phyloP scores from a whole-genome alignment of 2,329 filamentous ascomycete species.

The Sporothrix curviconia region DNA sequence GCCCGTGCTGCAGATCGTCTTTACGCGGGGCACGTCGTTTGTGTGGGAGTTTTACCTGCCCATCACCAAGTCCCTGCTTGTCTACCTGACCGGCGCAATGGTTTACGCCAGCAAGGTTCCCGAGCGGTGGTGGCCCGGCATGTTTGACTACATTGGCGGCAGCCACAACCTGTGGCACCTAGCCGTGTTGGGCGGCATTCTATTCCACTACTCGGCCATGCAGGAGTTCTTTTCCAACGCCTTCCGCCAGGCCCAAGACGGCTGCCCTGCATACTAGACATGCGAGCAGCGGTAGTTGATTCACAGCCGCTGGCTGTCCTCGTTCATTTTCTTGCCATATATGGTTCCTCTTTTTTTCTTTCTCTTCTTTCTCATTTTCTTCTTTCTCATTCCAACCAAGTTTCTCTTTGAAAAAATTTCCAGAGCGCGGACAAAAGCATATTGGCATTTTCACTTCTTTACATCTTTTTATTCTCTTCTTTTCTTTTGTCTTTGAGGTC shows the following conservation, averaged over 20 bases:
- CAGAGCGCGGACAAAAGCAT: neutral
- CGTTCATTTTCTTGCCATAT: neutral
- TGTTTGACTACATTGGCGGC: slow-evolving; percentile 91
- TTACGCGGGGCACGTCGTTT: slow-evolving; percentile 70
- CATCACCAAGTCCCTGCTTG: slow-evolving; percentile 74
- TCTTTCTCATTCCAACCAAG: neutral
- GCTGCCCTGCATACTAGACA: slow-evolving; percentile 46
- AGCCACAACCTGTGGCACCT: slow-evolving; percentile 98
- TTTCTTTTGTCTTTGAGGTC: neutral
- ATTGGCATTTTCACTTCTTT: neutral
- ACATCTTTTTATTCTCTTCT: neutral
- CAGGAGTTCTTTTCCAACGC: slow-evolving; percentile 82
- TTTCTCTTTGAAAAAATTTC: neutral
- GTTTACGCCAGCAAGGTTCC: slow-evolving; percentile 90
- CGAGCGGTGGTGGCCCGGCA: slow-evolving; percentile 85
- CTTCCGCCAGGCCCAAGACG: slow-evolving; percentile 59
- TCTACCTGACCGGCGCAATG: slow-evolving; percentile 78
- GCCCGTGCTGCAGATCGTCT: slow-evolving; percentile 75
- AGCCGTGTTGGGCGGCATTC: slow-evolving; percentile 85
- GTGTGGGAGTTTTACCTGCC: slow-evolving; percentile 86
- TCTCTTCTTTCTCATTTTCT: neutral
- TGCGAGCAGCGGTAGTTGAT: slow-evolving; percentile 17
- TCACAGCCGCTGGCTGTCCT: neutral
- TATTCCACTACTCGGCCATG: slow-evolving; percentile 98
- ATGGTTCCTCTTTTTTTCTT: neutral